Conservation (phyloP, 805 yeast genomes). For the Lipomyces starkeyi region DNA sequence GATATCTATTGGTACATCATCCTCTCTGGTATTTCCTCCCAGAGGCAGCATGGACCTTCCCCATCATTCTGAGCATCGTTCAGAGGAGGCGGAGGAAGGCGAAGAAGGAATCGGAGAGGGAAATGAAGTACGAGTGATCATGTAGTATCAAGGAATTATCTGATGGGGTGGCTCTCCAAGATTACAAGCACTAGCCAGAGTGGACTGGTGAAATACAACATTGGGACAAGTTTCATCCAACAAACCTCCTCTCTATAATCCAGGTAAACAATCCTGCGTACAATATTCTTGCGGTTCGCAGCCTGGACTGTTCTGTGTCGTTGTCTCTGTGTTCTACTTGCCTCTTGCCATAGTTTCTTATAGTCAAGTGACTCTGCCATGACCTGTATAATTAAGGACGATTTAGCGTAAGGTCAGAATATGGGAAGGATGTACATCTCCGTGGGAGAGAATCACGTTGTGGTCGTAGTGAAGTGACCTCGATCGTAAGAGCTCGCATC, state of each 20-base stretch:
- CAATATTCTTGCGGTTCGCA: neutral
- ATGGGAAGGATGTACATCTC: no score
- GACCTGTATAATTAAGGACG: no score
- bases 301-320: no score
- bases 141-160: conserved; percentile 1
- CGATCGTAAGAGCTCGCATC: no score
- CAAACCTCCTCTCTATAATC: neutral
- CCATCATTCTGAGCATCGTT: neutral
- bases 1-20: neutral
- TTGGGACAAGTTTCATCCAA: neutral
- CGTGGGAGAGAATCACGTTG: no score
- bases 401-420: no score
- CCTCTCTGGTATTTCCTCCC: conserved; percentile 3
- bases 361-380: no score
- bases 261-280: neutral
- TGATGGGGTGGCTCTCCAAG: no score
- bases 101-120: conserved; percentile 3
- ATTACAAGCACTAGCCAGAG: neutral
- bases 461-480: no score
- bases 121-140: neutral
- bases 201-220: neutral
- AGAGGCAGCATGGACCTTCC: neutral
- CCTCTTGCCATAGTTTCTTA: no score
- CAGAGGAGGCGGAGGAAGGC: conserved; percentile 1
- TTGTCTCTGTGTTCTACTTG: no score